Conservation (phyloP, 2,329 filamentous ascomycete species). For the Volutella citrinella region DNA sequence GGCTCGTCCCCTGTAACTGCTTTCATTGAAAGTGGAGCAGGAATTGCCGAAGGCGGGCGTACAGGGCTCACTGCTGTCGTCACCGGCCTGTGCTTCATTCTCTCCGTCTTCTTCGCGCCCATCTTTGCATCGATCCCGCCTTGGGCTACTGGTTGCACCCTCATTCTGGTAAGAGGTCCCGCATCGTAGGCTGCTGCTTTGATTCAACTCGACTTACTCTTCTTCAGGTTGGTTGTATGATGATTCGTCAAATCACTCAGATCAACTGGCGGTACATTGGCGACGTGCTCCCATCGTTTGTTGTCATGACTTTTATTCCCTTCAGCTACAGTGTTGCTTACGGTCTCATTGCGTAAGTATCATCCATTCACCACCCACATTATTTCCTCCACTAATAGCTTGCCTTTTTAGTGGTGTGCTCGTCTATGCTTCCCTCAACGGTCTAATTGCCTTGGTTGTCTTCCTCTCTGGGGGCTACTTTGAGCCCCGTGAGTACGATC, state of each 20-base stretch:
- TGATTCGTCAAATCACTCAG: conserved; percentile 71
- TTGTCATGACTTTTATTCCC: conserved; percentile 72
- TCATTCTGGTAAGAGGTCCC: conserved; percentile 56
- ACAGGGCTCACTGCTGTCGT: conserved; percentile 70
- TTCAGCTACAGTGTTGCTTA: conserved; percentile 79
- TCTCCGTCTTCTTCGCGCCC: conserved; percentile 72
- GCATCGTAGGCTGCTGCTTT: too few relatives aligned
- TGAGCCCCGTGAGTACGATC: conserved; percentile 50
- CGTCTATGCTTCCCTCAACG: conserved; percentile 49
- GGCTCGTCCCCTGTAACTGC: conserved; percentile 70
- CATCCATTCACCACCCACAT: too few relatives aligned
- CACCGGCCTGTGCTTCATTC: conserved; percentile 66
- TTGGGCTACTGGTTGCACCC: conserved; percentile 73
- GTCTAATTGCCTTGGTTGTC: conserved; percentile 44
- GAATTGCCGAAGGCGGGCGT: conserved; percentile 71
- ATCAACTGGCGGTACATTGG: conserved; percentile 78
- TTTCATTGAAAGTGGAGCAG: conserved; percentile 73
- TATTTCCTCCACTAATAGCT: too few relatives aligned
- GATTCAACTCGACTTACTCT: too few relatives aligned
- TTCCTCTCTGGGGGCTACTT: conserved; percentile 39
- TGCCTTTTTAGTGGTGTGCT: conserved; percentile 48
- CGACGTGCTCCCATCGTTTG: conserved; percentile 71
- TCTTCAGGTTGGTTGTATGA: conserved; percentile 69
- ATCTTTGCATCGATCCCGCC: conserved; percentile 75
- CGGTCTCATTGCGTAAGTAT: conserved; percentile 66